phyloP scores from a whole-genome alignment of 139 green algal genomes.

The Picochlorum sp. region DNA sequence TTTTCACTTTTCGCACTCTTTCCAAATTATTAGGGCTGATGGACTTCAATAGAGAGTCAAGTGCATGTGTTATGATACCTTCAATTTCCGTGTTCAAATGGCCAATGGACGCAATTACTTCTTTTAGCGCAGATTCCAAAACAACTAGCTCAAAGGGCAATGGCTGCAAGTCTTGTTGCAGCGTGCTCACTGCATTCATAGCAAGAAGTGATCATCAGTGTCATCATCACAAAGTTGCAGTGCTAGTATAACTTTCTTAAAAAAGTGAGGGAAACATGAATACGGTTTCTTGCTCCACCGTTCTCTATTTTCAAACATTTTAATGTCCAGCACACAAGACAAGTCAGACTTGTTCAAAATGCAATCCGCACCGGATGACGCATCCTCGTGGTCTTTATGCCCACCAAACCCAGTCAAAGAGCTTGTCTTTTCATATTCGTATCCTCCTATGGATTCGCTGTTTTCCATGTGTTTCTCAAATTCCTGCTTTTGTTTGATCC shows the following conservation, averaged over 20 bases:
- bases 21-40: conserved; percentile 56
- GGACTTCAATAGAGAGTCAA: conserved; percentile 57
- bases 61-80: conserved; percentile 37
- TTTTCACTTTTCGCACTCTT: conserved; percentile 70
- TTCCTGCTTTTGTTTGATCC: conserved; percentile 5
- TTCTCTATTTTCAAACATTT: not conserved
- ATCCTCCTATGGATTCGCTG: not conserved
- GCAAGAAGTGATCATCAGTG: not conserved
- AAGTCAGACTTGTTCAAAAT: too few species aligned
- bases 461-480: not conserved
- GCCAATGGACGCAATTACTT: conserved; percentile 22
- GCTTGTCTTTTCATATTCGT: conserved; percentile 3
- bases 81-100: conserved; percentile 61
- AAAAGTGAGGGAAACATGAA: too few species aligned
- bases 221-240: too few species aligned
- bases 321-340: not conserved
- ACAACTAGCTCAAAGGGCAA: conserved; percentile 66
- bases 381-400: not conserved
- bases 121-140: conserved; percentile 51
- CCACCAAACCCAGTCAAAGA: not conserved
- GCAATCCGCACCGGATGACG: not conserved
- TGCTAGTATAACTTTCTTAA: too few species aligned
- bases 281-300: too few species aligned
- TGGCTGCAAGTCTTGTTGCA: not conserved
- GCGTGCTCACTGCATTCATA: not conserved